These are phyloP conservation scores for Sanghuangporus sanghuang DNA, from an alignment of 1,284 basidiomycete species.

Conservation along the genomic window DNA sequence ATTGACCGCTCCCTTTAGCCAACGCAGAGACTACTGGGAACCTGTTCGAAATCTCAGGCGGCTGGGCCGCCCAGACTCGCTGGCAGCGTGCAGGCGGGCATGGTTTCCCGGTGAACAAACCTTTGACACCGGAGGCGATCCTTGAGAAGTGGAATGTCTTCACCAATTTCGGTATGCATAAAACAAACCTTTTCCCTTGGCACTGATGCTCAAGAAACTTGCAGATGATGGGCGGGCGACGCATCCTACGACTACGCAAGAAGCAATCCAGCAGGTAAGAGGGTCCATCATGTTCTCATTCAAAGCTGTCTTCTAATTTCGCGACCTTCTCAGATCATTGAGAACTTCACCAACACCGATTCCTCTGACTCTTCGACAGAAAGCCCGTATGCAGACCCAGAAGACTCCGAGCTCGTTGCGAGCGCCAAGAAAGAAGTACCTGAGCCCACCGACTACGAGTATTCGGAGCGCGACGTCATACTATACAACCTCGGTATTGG, in stretches of 20 bases:
- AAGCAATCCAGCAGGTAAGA: constrained; percentile 66
- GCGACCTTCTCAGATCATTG: constrained; percentile 49
- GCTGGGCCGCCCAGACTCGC: constrained; percentile 88
- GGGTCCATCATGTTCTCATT: background rate
- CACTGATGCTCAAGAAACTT: constrained; percentile 4
- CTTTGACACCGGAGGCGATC: constrained; percentile 76
- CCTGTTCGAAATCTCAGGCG: constrained; percentile 88
- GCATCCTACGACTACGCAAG: constrained; percentile 65
- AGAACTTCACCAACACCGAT: constrained; percentile 71
- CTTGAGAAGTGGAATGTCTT: constrained; percentile 75
- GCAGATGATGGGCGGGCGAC: constrained; percentile 74
- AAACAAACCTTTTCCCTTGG: background rate
- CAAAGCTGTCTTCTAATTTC: background rate
- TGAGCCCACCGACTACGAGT: constrained; percentile 62
- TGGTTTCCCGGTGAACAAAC: constrained; percentile 78
- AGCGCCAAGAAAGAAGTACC: constrained; percentile 70
- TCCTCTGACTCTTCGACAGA: constrained; percentile 34
- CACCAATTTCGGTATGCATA: constrained; percentile 70
- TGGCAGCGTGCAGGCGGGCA: constrained; percentile 91
- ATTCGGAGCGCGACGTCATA: constrained; percentile 88
- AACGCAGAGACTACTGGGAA: constrained; percentile 73
- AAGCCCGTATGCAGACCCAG: constrained; percentile 65
- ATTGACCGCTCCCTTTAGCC: constrained; percentile 31
- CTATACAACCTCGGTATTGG: constrained; percentile 96
- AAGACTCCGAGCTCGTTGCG: constrained; percentile 81